Evolutionary conservation across 352 stramenopile species (phyloP), one percentile per base, ranked within the genome.

Genomic region (Globisporangium sylvaticum): DNA sequence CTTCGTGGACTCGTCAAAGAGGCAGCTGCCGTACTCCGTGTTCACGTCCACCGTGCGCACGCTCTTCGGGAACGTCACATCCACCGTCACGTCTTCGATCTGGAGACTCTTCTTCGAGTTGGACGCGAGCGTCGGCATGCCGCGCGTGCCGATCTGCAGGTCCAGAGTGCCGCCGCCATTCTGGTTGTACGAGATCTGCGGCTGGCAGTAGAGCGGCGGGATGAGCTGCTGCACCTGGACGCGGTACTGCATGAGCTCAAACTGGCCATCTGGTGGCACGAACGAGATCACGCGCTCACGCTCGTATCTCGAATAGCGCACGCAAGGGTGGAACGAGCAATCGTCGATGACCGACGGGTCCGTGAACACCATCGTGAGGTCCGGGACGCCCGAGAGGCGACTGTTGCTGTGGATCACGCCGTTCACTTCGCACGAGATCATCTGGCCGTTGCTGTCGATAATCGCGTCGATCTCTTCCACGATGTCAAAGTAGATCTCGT

Each of bases 401-500:
- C 90, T 98, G 74, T 98, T 97, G 71, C 88, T 95, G 72, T 98
- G 89, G 70, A 99, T 97, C 54, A 82, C 88, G 25, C 97, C 97
- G 42, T 88, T 97, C 39, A 99, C 96, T 80, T 99, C 95, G 37
- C 84, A 97, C 56, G 91, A 97, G 61, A 99, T 89, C 63, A 99
- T 92, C 50, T 84, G 80, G 10, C 92, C 92, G 50, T 90, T 95
- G 31, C 83, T 78, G 72, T 97, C 92, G 24, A 99, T 75, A 76
- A 99, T 99, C n/a, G 94, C 93, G 80, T 99, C 96, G 32, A 99
- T 92, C 75, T 98, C 96, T 80, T 99, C 97, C 0, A 99, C 84
- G 73, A 99, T 98, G 75, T 99, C 97, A 66, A 99, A 96, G 78
- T 99, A 99, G 58, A 99, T 98, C 81, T 99, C 97, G 83, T 99